A percentile compares a stretch with the other conserved stretches of the same genome.
phyloP scores from a whole-genome alignment of 805 yeast genomes.

The Candida sphagnicola region DNA sequence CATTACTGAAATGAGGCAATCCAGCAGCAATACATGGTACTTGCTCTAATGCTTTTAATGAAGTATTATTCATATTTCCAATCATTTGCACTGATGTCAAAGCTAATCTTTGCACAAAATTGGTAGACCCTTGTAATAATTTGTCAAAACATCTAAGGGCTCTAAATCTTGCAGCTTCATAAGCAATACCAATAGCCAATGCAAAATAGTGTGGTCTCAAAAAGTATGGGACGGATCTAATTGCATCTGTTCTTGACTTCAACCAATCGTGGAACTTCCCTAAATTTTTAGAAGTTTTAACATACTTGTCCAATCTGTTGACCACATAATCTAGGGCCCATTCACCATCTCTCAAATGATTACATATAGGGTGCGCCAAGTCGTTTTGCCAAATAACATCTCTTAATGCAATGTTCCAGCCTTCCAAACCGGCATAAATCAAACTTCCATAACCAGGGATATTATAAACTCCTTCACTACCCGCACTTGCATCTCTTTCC shows the following conservation, averaged over 20 bases:
- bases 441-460: slow-evolving; percentile 73
- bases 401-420: slow-evolving; percentile 75
- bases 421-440: slow-evolving; percentile 88
- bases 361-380: slow-evolving; percentile 78
- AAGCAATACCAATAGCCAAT: slow-evolving; percentile 73
- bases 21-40: slow-evolving; percentile 92
- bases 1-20: slow-evolving; percentile 85
- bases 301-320: slow-evolving; percentile 56
- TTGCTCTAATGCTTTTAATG: slow-evolving; percentile 59
- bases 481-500: slow-evolving; percentile 76
- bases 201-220: slow-evolving; percentile 86
- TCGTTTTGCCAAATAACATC: slow-evolving; percentile 64
- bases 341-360: slow-evolving; percentile 72
- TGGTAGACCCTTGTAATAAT: slow-evolving; percentile 56
- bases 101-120: slow-evolving; percentile 76
- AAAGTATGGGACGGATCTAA: slow-evolving; percentile 69
- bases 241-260: slow-evolving; percentile 53
- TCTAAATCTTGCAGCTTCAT: slow-evolving; percentile 71
- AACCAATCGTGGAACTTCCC: slow-evolving; percentile 68
- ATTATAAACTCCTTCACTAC: slow-evolving; percentile 66
- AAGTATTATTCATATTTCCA: slow-evolving; percentile 68
- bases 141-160: slow-evolving; percentile 56
- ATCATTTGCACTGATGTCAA: slow-evolving; percentile 85
- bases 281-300: slow-evolving; percentile 43
- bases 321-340: slow-evolving; percentile 87